Evolutionary conservation across 2,329 filamentous ascomycete species (phyloP).

Genomic region (Ustulina deusta): DNA sequence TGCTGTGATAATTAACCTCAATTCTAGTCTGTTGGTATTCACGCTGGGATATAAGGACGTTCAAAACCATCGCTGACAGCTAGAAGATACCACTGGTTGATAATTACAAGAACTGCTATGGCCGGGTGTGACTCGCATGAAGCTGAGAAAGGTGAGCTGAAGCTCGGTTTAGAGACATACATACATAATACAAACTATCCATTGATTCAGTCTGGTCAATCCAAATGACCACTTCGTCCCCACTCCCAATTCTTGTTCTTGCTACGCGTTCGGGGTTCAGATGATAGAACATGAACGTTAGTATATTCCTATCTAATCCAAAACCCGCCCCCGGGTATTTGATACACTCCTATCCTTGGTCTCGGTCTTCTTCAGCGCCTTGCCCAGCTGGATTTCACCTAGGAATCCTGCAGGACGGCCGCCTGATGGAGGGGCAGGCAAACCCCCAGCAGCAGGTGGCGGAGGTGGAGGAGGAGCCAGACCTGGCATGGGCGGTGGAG

Average conservation of each 20-base stretch:
- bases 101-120: background rate
- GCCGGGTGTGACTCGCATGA: slow-evolving; percentile 5
- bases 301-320: slow-evolving; percentile 57
- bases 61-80: background rate
- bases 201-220: slow-evolving; percentile 33
- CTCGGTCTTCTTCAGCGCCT: slow-evolving; percentile 82
- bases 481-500: slow-evolving; percentile 58
- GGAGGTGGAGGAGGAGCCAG: slow-evolving; percentile 59
- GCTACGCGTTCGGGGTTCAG: background rate
- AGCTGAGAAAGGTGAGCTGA: background rate
- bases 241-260: slow-evolving; percentile 1
- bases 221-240: slow-evolving; percentile 13
- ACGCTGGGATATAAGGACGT: background rate
- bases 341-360: slow-evolving; percentile 88
- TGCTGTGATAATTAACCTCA: background rate
- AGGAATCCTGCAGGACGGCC: slow-evolving; percentile 74
- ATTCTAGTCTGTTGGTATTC: background rate
- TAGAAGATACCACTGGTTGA: background rate
- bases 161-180: slow-evolving; percentile 15
- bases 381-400: slow-evolving; percentile 85
- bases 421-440: slow-evolving; percentile 61
- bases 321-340: slow-evolving; percentile 80
- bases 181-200: slow-evolving; percentile 32
- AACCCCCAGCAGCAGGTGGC: slow-evolving; percentile 56
- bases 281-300: background rate